Conservation (phyloP, 2,329 filamentous ascomycete genomes). For the Exophiala calicioides region DNA sequence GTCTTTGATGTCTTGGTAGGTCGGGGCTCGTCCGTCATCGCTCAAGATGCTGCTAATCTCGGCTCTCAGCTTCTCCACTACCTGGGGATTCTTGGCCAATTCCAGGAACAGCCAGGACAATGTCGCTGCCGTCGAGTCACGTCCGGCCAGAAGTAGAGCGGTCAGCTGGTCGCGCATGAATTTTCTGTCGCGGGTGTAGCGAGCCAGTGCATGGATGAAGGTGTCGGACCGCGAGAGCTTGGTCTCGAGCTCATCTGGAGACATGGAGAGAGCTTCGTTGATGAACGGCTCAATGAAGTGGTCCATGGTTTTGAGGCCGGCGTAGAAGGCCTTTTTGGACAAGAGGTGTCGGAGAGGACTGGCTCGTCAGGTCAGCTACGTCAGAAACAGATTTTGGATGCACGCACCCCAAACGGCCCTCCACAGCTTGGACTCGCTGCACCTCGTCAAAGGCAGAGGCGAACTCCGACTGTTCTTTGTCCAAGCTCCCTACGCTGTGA, state of each 20-base stretch:
- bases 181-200: conserved; percentile 65
- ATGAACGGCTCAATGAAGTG: conserved; percentile 77
- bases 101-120: conserved; percentile 84
- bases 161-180: conserved; percentile 83
- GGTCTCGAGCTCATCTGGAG: conserved; percentile 69
- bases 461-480: conserved; percentile 67
- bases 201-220: conserved; percentile 81
- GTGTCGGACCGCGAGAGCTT: conserved; percentile 73
- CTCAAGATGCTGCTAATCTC: conserved; percentile 74
- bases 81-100: conserved; percentile 68
- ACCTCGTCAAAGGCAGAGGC: conserved; percentile 80
- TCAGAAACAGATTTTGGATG: neutral
- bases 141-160: conserved; percentile 76
- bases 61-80: conserved; percentile 66
- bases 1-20: conserved; percentile 77
- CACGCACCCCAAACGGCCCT: conserved; percentile 62
- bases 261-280: conserved; percentile 68
- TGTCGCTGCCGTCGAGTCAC: conserved; percentile 80
- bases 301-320: conserved; percentile 68
- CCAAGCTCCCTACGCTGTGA: conserved; percentile 64
- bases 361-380: conserved; percentile 1
- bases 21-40: conserved; percentile 51
- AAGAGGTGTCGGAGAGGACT: conserved; percentile 64
- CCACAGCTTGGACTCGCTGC: conserved; percentile 70
- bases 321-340: conserved; percentile 65